Evolutionary conservation across 345 rosid species (phyloP).

Genomic region (Garcia nutans): DNA sequence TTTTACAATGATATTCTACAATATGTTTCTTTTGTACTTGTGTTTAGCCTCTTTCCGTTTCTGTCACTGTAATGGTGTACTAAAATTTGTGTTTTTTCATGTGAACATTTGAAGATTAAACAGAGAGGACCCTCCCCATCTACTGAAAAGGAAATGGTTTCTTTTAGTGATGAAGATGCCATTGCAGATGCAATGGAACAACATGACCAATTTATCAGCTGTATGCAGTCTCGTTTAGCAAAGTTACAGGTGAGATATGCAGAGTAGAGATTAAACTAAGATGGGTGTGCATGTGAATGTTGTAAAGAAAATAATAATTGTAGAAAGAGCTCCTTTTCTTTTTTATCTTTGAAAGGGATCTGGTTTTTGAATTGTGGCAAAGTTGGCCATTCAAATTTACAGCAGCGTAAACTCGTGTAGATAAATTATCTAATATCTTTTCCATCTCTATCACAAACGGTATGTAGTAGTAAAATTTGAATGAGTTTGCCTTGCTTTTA

Average conservation of each 20-base stretch:
- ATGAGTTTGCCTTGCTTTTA: neutral
- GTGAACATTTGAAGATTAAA: conserved; percentile 37
- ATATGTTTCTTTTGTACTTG: neutral
- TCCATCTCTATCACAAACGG: neutral
- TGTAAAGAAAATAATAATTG: neutral
- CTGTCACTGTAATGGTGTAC: conserved; percentile 5
- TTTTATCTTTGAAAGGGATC: neutral
- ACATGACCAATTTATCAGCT: conserved; percentile 81
- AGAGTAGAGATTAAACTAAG: conserved; percentile 16
- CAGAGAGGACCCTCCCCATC: conserved; percentile 56
- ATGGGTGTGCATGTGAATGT: neutral
- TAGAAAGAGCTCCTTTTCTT: neutral
- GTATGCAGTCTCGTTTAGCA: conserved; percentile 86
- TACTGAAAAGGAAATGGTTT: conserved; percentile 55
- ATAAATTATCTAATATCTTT: neutral
- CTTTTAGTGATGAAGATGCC: conserved; percentile 67
- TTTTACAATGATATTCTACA: neutral
- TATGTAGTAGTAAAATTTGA: neutral
- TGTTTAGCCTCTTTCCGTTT: neutral
- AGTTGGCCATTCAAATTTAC: neutral
- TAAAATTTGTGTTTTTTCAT: conserved; percentile 11
- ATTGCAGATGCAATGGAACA: conserved; percentile 65
- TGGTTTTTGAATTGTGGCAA: neutral
- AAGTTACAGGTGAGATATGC: conserved; percentile 78
- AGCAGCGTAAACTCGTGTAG: neutral